Evolutionary conservation across 2,329 filamentous ascomycete genomes (phyloP), one percentile per base, ranked within the genome.

Genomic region (Bipolaris zeicola): DNA sequence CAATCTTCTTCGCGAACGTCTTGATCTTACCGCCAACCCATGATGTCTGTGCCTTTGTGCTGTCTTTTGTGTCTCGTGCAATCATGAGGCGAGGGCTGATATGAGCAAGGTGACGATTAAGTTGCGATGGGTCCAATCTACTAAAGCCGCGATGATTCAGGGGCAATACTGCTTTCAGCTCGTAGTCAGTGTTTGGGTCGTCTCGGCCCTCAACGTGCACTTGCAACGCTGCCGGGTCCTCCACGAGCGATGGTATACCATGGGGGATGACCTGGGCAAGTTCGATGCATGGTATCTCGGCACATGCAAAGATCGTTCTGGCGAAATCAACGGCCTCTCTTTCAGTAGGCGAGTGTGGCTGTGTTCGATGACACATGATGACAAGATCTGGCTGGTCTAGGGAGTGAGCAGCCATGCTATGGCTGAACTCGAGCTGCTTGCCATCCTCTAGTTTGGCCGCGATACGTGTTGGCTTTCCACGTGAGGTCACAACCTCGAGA

Each of bases 71-170:
- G 26, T 51, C 47, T 44, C 24, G 18, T 46, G 55, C 42, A 18
- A 50, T 50, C 34, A 60, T 44, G 55, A 67, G 50, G 48, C 65
- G 62, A 51, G 70, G 66, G 37, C 65, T 72, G 44, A 76, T 69
- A 20, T 62, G 60, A 34, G 73, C 72, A 34, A 77, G 54, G 54
- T 77, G 75, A n/a, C 74, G 71, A 37, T 76, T 77, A 39, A 77
- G 55, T 47, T 76, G 69, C n/a, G 58, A 65, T 18, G 74, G 67
- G 18, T 76, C 70, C 24, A 77, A 65, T 13, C 67, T 63, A 18
- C 67, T 61, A 52, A 77, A 74, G 16, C 61, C 67, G 53, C 66
- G 71, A 31, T 71, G 57, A 39, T 75, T 70, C 37, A 76, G 62
- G 11, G 72, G 74, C 36, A 76, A 64, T 26, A 65, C 63, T 50